phyloP scores from a whole-genome alignment of 1,284 basidiomycete genomes.

The Heliocybe sulcata region DNA sequence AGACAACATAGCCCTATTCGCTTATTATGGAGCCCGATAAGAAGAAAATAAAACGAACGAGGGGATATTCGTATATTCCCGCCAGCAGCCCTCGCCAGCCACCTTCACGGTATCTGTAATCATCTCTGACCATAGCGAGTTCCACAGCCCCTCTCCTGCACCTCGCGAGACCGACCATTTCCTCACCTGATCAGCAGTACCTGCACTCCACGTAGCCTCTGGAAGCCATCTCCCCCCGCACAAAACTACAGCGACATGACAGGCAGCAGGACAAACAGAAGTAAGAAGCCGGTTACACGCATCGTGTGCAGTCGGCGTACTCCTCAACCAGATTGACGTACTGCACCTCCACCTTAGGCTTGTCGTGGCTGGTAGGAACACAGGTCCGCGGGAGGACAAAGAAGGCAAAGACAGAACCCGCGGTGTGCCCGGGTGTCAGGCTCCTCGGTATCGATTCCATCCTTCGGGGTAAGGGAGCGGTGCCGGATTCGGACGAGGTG shows the following conservation, averaged over 20 bases:
- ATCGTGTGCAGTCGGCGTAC: conserved; percentile 36
- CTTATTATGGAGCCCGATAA: neutral
- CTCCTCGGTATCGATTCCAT: neutral
- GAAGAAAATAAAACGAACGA: neutral
- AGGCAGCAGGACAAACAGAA: conserved; percentile 57
- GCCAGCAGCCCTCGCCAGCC: conserved; percentile 72
- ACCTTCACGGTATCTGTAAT: conserved; percentile 61
- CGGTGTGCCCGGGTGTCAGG: neutral
- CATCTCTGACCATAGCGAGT: conserved; percentile 48
- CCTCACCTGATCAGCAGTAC: conserved; percentile 51
- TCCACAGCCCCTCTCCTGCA: conserved; percentile 29
- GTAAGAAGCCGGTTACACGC: conserved; percentile 37
- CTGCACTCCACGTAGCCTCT: conserved; percentile 15
- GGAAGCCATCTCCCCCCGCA: conserved; percentile 26
- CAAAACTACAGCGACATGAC: conserved; percentile 51
- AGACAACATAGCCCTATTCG: neutral
- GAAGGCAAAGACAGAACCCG: neutral
- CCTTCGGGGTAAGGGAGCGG: neutral
- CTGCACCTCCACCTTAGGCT: conserved; percentile 9
- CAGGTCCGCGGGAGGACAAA: neutral
- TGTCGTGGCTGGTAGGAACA: conserved; percentile 17
- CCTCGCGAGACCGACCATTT: conserved; percentile 35
- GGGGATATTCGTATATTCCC: neutral
- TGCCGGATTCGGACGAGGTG: neutral
- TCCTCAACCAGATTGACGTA: conserved; percentile 30